Conservation (phyloP, 164 flowering plant genomes). For the Pachysandra terminalis region DNA sequence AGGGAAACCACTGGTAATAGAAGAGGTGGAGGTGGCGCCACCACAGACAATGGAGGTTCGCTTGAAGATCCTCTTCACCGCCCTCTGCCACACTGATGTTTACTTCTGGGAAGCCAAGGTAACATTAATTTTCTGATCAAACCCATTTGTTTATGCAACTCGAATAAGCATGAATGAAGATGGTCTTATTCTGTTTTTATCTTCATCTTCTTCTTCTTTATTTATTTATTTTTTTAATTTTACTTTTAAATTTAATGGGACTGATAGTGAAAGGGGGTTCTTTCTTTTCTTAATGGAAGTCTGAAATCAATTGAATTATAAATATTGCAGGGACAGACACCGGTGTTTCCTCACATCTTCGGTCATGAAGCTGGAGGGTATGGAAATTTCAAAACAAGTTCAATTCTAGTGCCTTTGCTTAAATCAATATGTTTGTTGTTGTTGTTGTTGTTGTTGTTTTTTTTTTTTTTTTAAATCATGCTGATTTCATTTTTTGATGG, state of each 20-base stretch:
- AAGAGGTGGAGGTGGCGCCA: slow-evolving; percentile 70
- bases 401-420: background rate
- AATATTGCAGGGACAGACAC: slow-evolving; percentile 24
- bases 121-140: background rate
- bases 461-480: background rate
- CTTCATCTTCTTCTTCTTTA: too few species aligned
- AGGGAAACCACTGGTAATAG: slow-evolving; percentile 61
- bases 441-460: too few species aligned
- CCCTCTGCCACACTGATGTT: slow-evolving; percentile 69
- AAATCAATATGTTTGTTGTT: too few species aligned
- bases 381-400: background rate
- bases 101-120: slow-evolving; percentile 72
- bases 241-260: background rate
- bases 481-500: background rate
- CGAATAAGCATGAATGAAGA: background rate
- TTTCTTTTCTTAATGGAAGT: background rate
- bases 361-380: slow-evolving; percentile 40
- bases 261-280: background rate
- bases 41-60: slow-evolving; percentile 65
- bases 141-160: background rate
- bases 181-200: too few species aligned
- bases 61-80: slow-evolving; percentile 50
- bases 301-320: background rate
- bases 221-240: too few species aligned
- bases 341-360: slow-evolving; percentile 31